Percentiles rank a stretch among this genome's conserved stretches.
These are phyloP conservation scores for Acacia acuminata DNA, from an alignment of 306 rosid species.

Conservation along the genomic window DNA sequence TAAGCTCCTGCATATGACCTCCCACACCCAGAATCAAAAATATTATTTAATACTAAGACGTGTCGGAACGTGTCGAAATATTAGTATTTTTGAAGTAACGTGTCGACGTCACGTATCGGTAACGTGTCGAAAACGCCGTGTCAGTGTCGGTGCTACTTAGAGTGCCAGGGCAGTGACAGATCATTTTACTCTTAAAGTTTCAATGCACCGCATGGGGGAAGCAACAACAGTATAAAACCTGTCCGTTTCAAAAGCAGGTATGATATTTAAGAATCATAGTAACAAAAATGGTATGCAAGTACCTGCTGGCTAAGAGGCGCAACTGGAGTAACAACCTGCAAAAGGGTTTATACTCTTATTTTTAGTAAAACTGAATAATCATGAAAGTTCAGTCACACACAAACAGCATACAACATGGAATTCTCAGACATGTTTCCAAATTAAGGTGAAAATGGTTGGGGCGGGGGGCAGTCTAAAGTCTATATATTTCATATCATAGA, in stretches of 20 bases:
- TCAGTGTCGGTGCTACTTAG: no score
- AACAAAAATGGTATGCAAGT: slow-evolving; percentile 27
- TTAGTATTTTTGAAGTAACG: no score
- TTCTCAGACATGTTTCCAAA: not conserved
- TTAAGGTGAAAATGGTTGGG: not conserved
- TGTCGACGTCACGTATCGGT: no score
- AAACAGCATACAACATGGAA: not conserved
- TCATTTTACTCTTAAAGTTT: not conserved
- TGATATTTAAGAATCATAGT: not conserved
- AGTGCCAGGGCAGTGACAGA: not conserved
- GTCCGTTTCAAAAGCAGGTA: not conserved
- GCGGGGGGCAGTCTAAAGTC: not conserved
- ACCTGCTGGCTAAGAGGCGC: slow-evolving; percentile 99
- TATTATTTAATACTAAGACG: no score
- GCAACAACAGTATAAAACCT: not conserved
- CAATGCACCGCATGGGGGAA: not conserved
- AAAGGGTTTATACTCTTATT: slow-evolving; percentile 13
- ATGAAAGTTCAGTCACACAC: not conserved
- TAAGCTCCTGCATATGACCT: no score
- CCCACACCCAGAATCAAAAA: no score
- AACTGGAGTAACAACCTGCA: slow-evolving; percentile 97
- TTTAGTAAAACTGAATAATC: slow-evolving; percentile 4
- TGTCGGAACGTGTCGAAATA: no score
- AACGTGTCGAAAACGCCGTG: no score
- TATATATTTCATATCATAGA: not conserved